These are phyloP conservation scores for Populus alba DNA, from an alignment of 345 rosid genomes.

Conservation along the genomic window DNA sequence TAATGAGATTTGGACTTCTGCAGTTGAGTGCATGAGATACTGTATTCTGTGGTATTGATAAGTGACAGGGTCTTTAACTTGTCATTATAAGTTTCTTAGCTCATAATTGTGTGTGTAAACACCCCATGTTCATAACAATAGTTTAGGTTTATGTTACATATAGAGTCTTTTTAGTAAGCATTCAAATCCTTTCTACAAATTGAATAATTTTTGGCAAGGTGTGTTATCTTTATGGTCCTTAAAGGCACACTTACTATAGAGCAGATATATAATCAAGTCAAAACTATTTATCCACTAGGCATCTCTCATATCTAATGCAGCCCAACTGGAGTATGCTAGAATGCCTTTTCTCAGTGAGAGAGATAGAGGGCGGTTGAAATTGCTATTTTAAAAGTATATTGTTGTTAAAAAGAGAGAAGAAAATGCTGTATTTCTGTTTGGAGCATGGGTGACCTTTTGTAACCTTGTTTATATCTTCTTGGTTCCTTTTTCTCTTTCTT, in stretches of 20 bases:
- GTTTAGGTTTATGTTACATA: background rate
- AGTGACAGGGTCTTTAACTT: background rate
- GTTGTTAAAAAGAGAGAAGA: no score
- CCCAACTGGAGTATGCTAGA: no score
- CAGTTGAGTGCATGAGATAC: no score
- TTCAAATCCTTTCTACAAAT: background rate
- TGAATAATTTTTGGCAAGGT: background rate
- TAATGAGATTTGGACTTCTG: background rate
- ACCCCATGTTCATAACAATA: background rate
- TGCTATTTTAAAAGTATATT: no score
- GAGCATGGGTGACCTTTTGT: no score
- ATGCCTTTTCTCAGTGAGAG: no score
- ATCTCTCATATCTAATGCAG: no score
- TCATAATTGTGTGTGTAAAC: background rate
- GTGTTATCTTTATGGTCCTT: background rate
- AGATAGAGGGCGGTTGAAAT: no score
- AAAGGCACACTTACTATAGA: background rate
- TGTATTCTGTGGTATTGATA: background rate
- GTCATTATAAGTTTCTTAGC: background rate
- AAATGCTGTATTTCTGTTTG: no score
- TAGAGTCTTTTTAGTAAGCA: background rate
- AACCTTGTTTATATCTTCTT: no score
- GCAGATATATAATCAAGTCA: background rate
- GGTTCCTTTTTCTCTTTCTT: background rate
- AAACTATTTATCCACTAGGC: no score